phyloP scores from a whole-genome alignment of 1,139 yeast genomes.

The Entelexis paramagnoliae region DNA sequence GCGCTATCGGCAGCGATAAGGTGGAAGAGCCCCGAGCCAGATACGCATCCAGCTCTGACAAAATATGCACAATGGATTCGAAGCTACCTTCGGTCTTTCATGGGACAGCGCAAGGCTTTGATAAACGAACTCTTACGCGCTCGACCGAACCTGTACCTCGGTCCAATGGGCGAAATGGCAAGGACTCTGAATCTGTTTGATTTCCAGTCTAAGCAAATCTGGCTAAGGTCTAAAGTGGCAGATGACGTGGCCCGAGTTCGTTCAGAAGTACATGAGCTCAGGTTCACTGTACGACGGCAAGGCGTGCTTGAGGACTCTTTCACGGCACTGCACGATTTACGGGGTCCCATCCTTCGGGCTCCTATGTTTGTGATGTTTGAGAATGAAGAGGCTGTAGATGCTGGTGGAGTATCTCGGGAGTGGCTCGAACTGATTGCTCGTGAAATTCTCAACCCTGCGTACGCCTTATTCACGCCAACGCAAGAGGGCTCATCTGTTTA shows the following conservation, averaged over 20 bases:
- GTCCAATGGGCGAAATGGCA: constrained; percentile 85
- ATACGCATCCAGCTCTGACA: constrained; percentile 8
- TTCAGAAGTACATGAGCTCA: constrained; percentile 34
- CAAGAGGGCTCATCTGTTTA: constrained; percentile 88
- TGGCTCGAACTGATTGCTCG: constrained; percentile 94
- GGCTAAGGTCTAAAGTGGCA: constrained; percentile 53
- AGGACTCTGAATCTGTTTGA: constrained; percentile 84
- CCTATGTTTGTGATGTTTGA: constrained; percentile 71
- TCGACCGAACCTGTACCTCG: constrained; percentile 91
- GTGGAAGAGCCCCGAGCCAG: constrained; percentile 10
- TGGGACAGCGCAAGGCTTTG: constrained; percentile 54
- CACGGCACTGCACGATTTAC: constrained; percentile 55
- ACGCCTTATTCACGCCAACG: constrained; percentile 85
- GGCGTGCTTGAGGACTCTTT: constrained; percentile 90
- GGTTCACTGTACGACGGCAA: constrained; percentile 69
- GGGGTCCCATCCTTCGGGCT: constrained; percentile 63
- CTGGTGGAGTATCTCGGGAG: constrained; percentile 95
- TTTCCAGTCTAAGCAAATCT: constrained; percentile 86
- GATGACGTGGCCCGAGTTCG: constrained; percentile 33
- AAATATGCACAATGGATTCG: constrained; percentile 23
- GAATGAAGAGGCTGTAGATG: constrained; percentile 96
- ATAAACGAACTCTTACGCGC: constrained; percentile 86
- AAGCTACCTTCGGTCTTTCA: neutral
- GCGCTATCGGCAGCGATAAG: neutral
- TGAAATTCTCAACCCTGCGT: constrained; percentile 94